Evolutionary conservation across 805 yeast genomes (phyloP).

Genomic region (Cyberlindnera nakhonratchasimensis): DNA sequence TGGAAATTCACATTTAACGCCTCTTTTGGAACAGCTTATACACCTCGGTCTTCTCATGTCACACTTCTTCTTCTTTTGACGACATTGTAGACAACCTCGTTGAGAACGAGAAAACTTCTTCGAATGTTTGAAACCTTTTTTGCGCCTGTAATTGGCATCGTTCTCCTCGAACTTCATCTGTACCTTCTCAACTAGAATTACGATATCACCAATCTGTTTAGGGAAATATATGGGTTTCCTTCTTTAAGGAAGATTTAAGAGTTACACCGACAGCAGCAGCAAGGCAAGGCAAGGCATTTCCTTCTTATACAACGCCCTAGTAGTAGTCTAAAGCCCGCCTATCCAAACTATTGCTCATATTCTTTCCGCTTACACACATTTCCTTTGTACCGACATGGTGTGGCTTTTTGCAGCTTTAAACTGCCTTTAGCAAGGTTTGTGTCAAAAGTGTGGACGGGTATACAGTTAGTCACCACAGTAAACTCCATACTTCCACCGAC

Average conservation of each 20-base stretch:
- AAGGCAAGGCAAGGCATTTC: too few species aligned
- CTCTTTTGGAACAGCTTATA: conserved; percentile 26
- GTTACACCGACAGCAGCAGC: too few species aligned
- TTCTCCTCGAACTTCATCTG: neutral
- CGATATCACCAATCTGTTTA: too few species aligned
- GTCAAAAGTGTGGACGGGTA: neutral
- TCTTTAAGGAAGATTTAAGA: too few species aligned
- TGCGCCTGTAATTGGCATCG: neutral
- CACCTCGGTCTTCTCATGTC: conserved; percentile 28
- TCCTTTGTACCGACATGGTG: neutral
- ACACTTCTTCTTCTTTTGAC: conserved; percentile 31
- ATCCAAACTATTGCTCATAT: too few species aligned
- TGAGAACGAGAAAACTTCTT: conserved; percentile 29
- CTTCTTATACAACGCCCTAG: too few species aligned
- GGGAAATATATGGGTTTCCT: too few species aligned
- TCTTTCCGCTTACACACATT: neutral
- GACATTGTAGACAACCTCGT: conserved; percentile 28
- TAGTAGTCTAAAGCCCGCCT: too few species aligned
- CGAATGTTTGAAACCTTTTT: conserved; percentile 25
- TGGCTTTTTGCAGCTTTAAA: neutral
- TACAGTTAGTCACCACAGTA: conserved; percentile 1
- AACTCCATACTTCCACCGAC: neutral
- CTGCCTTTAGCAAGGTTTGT: neutral
- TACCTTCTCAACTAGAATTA: too few species aligned
- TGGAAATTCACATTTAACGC: conserved; percentile 25